Evolutionary conservation across 1,139 yeast species (phyloP), one percentile per base, ranked within the genome.

Genomic region (Spathaspora sp.): DNA sequence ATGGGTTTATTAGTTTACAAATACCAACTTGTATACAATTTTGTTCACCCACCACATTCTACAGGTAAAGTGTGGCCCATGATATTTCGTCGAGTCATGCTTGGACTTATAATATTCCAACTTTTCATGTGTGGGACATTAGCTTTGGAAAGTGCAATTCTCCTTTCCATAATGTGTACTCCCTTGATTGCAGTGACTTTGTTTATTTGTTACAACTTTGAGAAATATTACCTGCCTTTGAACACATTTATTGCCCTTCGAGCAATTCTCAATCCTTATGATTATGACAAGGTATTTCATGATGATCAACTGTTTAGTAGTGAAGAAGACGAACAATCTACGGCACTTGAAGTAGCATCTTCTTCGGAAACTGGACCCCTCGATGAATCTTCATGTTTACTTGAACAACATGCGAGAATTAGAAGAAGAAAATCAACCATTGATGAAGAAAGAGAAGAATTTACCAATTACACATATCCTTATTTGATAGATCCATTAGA

Each of bases 41-140:
- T 82, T 70, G 86, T 82, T 10, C 89, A 83, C 56, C 84, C 87
- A 1, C 86, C 84, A 16, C 89, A 83, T 60, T 82, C 87, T 11
- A 83, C 88, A 0, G 89, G 88, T 1, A 82, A 81, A 56, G 81
- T 82, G 8, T 83, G 89, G 89, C 86, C 87, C 1, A 76, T 83
- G 70, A 78, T 83, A 10, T 81, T 82, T 51, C 65, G 86, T 50
- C 65, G 89, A 44, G 73, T 82, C n/a, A 75, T 82, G 52, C 59
- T 83, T 39, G 89, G 88, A 0, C 65, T 82, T 26, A 64, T 82
- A 4, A 72, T 83, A 42, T 79, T 83, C 56, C 88, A 83, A 57
- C 60, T 82, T 39, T 82, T 84, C 54, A 82, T 82, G 86, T 78
- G 83, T 59, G 89, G 89, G 31, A 80, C 88, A 0, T 65, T 83